These are phyloP conservation scores for Funneliformis geosporum DNA, from an alignment of 192 early-diverging fungal species.

Conservation along the genomic window DNA sequence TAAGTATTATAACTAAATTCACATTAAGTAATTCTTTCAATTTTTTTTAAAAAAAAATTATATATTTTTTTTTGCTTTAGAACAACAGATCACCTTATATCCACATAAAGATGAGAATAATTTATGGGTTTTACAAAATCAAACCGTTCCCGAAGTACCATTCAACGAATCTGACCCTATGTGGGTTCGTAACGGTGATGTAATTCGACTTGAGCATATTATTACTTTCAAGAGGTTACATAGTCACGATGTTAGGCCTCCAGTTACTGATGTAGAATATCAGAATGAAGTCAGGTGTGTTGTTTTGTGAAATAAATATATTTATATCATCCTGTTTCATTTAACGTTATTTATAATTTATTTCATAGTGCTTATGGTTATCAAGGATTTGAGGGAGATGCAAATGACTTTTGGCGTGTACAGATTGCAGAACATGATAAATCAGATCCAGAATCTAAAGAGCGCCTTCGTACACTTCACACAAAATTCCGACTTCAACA, in stretches of 20 bases:
- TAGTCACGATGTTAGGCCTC: conserved; percentile 69
- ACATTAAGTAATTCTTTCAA: neutral
- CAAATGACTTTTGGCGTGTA: conserved; percentile 91
- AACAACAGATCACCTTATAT: conserved; percentile 51
- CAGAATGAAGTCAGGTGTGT: conserved; percentile 71
- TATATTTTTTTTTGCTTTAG: conserved; percentile 24
- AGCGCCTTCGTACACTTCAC: conserved; percentile 61
- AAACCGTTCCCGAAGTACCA: conserved; percentile 36
- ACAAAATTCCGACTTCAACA: conserved; percentile 78
- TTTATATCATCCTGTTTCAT: neutral
- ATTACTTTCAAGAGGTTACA: conserved; percentile 66
- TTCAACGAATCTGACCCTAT: conserved; percentile 42
- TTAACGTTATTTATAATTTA: no score
- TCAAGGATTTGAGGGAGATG: conserved; percentile 75
- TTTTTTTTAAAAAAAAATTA: neutral
- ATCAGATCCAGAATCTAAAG: conserved; percentile 48
- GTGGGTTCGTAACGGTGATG: conserved; percentile 67
- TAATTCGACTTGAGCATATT: conserved; percentile 74
- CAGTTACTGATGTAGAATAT: conserved; percentile 69
- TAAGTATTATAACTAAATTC: conserved; percentile 25
- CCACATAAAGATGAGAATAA: conserved; percentile 84
- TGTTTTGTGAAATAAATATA: neutral
- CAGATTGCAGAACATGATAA: conserved; percentile 68
- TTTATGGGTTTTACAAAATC: conserved; percentile 64
- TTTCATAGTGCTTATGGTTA: conserved; percentile 63